Evolutionary conservation across 305 asterid species (phyloP), one percentile per base, ranked within the genome.

Genomic region (Fraxinus paxiana): DNA sequence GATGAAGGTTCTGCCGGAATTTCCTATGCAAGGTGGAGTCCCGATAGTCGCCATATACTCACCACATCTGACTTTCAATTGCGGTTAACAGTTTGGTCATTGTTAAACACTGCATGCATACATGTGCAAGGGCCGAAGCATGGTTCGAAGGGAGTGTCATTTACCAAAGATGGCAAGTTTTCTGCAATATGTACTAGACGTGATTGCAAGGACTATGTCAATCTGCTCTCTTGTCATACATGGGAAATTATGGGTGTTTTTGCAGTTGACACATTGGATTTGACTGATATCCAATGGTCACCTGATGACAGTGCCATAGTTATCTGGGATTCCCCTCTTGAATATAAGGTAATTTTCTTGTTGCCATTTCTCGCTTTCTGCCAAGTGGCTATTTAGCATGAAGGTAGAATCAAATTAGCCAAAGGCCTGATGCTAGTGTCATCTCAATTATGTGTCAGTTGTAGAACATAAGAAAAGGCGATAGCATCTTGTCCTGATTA

Each of bases 141-240:
- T 82, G 98, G 97, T 78, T 87, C 94, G 76, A 96, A 94, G 87
- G 99, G 99, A 76, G 97, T 96, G 24, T 96, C 99, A 33, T 96
- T 96, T 83, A 92, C 95, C 46, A 96, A 92, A 86, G 99, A 96
- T 83, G 99, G 99, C 51, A 94, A 94, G 80, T 96, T 88, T 87
- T 97, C 99, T 46, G 99, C 98, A 22, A 85, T 96, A 81, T 96
- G 99, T 87, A 96, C 99, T 1, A 92, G 99, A 82, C 98, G 98
- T 78, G 99, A 96, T 86, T 96, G 99, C 90, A 96, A 96, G 83
- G 99, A 96, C 83, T 92, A 92, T 82, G 99, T 92, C 77, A 96
- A 92, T 89, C 92, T 96, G 65, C 89, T 94, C 61, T 94, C 99
- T 81, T 94, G 99, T 80, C 84, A 90, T 33, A 81, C 97, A 0